phyloP scores from a whole-genome alignment of 2,329 filamentous ascomycete genomes.

The Trichocomaceae sp. region DNA sequence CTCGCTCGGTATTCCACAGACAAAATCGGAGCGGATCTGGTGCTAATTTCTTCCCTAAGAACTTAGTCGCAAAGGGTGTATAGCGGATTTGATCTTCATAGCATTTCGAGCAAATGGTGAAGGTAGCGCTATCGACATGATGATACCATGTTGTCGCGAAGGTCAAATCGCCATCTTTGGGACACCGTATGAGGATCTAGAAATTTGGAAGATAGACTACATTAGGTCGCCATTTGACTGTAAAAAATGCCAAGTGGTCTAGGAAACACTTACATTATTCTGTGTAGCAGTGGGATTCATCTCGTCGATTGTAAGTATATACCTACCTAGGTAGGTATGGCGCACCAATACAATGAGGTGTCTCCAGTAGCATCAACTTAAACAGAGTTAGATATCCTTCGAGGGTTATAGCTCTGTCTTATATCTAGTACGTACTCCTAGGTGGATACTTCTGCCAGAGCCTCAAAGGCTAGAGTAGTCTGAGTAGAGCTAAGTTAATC shows the following conservation, averaged over 20 bases:
- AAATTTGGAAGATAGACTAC: neutral
- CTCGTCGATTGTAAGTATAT: neutral
- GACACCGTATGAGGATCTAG: neutral
- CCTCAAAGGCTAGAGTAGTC: no score
- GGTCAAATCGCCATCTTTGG: neutral
- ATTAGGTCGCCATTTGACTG: neutral
- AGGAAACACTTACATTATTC: neutral
- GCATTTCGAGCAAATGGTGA: neutral
- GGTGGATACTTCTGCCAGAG: neutral
- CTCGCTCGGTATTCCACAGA: slow-evolving; percentile 6
- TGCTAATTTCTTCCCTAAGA: neutral
- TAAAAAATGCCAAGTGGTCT: neutral
- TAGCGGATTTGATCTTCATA: neutral
- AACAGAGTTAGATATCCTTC: neutral
- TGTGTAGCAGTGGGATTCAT: neutral
- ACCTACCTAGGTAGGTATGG: no score
- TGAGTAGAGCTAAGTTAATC: no score
- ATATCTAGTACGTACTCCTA: neutral
- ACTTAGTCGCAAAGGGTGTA: neutral
- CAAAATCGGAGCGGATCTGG: neutral
- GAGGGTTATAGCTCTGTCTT: neutral
- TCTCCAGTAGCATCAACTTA: neutral
- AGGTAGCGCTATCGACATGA: neutral
- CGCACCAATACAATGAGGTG: neutral
- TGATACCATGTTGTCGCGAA: neutral